A percentile compares a stretch with the other conserved stretches of the same genome.
Conservation (phyloP, 345 rosid genomes). For the Orychophragmus violaceus region DNA sequence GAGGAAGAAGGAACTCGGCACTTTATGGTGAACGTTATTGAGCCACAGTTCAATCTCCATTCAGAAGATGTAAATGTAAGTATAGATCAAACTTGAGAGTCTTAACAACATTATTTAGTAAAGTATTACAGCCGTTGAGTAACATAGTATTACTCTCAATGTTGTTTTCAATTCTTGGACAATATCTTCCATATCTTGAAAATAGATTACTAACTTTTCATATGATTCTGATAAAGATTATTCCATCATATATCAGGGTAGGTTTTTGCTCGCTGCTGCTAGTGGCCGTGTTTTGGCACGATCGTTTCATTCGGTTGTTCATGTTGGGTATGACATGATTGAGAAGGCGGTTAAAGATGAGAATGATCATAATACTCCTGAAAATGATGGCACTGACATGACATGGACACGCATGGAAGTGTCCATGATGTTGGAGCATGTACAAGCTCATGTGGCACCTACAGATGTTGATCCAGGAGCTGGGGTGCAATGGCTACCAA, state of each 20-base stretch:
- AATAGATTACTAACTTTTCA: background rate
- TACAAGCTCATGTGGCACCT: conserved; percentile 99
- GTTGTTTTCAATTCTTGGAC: background rate
- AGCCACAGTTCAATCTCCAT: conserved; percentile 98
- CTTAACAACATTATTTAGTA: background rate
- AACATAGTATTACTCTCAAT: background rate
- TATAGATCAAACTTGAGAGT: conserved; percentile 12
- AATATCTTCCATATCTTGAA: too few relatives aligned
- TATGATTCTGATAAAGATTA: background rate
- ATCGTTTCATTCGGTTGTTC: conserved; percentile 86
- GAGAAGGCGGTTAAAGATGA: conserved; percentile 64
- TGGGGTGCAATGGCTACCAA: conserved; percentile 97
- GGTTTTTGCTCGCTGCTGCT: conserved; percentile 94
- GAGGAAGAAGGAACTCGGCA: conserved; percentile 80
- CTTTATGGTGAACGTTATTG: conserved; percentile 93
- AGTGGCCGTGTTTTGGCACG: conserved; percentile 93
- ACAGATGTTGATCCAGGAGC: conserved; percentile 99
- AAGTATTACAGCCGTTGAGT: background rate
- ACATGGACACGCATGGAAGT: conserved; percentile 84
- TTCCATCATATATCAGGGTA: conserved; percentile 57
- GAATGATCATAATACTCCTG: conserved; percentile 49
- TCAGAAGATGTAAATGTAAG: conserved; percentile 97
- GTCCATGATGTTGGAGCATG: conserved; percentile 95
- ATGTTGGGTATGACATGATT: conserved; percentile 70
- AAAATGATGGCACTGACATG: conserved; percentile 75